Evolutionary conservation across 371 early-diverging fungal species (phyloP), one percentile per base, ranked within the genome.

Genomic region (Amoeboaphelidium protococcarum): DNA sequence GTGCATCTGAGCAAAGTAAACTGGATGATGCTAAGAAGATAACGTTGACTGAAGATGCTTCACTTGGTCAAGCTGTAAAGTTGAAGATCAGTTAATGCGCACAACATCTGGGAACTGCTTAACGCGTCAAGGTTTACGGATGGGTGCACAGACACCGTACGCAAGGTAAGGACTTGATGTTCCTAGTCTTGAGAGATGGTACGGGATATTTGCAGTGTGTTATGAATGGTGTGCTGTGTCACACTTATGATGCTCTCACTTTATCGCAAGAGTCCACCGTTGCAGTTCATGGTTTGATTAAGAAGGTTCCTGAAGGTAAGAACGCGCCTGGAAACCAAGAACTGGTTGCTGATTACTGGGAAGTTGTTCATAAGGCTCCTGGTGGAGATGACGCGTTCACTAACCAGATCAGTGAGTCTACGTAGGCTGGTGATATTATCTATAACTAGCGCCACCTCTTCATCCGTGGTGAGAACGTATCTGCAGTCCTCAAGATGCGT

Each of bases 361-460:
- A 86, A 56, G 58, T 90, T 31, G 65, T 90, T 48, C 77, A 79
- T 52, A 80, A 78, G 62, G 91, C 97, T 12, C 94, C 97, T 26
- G 76, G 81, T 49, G 95, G 89, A 50, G 87, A 86, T 46, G 89
- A 92, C 16, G 87, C 92, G 19, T 76, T 86, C 61, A 72, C 68
- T 51, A 88, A 79, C 78, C 79, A 80, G 60, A 66, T 92, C 53
- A 85, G 74, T 60, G 64, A n/a, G n/a, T n/a, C 68, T 49, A 86
- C 90, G 55, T 74, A 92, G 13, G 82, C 79, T 58, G 86, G 90
- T 25, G 82, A 79, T 43, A 67, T 88, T 44, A 64, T 85, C 45
- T 70, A 80, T 45, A 85, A 97, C 62, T 78, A 88, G 64, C 88
- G 97, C 24, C 99, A 99, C 59, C 67, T 99, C 42, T 88, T 88